phyloP scores from a whole-genome alignment of 176 grass and related monocot species.

The Oryza rufipogon region DNA sequence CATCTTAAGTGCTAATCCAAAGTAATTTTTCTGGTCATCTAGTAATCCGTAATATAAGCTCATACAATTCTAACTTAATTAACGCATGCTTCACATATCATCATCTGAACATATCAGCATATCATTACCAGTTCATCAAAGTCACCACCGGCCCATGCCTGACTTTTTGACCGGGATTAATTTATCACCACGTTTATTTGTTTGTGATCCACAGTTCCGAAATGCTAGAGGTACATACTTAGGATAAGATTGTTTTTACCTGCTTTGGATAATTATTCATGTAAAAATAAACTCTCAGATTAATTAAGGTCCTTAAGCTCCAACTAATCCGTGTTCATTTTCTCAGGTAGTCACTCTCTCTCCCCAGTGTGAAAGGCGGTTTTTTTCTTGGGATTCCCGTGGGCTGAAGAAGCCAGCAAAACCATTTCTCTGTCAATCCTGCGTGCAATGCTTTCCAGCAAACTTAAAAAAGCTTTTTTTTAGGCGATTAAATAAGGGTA shows the following conservation, averaged over 20 bases:
- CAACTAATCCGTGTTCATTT: neutral
- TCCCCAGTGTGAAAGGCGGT: constrained; percentile 43
- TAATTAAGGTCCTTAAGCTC: neutral
- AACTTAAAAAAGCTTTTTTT: constrained; percentile 33
- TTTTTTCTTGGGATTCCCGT: constrained; percentile 37
- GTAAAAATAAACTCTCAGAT: neutral
- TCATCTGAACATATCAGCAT: neutral
- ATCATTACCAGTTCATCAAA: neutral
- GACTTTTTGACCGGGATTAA: neutral
- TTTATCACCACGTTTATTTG: constrained; percentile 18
- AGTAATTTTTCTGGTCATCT: neutral
- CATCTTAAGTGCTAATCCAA: neutral
- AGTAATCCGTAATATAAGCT: neutral
- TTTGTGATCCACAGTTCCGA: neutral
- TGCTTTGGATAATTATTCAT: neutral
- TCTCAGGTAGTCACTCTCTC: constrained; percentile 26
- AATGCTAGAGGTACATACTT: neutral
- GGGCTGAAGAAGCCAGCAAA: constrained; percentile 8
- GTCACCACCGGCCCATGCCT: neutral
- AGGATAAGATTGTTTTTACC: neutral
- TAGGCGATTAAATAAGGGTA: neutral
- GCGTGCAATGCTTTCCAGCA: constrained; percentile 39
- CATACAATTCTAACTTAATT: neutral
- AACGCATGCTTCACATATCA: neutral
- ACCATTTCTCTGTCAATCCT: constrained; percentile 28